Evolutionary conservation across 306 rosid genomes (phyloP).

Genomic region (Prunus kanzakura): DNA sequence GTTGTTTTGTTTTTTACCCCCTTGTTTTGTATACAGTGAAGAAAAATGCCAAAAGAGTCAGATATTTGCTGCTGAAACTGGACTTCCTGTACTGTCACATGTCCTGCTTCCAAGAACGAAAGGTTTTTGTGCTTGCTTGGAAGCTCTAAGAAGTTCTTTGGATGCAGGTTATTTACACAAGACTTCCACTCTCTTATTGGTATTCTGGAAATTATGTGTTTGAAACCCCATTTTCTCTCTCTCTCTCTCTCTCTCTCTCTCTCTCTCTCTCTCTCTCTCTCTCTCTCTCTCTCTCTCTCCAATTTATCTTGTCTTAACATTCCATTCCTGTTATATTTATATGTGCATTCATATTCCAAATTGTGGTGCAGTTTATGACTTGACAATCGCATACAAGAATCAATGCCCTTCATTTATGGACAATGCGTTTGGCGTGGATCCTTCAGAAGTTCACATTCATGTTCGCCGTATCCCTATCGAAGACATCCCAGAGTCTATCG

Average conservation of each 20-base stretch:
- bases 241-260: too few relatives aligned
- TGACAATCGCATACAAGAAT: slow-evolving; percentile 79
- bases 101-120: slow-evolving; percentile 87
- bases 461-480: slow-evolving; percentile 56
- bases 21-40: slow-evolving; percentile 46
- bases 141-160: slow-evolving; percentile 60
- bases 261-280: too few relatives aligned
- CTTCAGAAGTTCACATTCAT: slow-evolving; percentile 92
- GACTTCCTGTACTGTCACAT: slow-evolving; percentile 68
- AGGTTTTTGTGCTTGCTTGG: slow-evolving; percentile 87
- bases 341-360: neutral
- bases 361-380: slow-evolving; percentile 73
- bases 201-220: too few relatives aligned
- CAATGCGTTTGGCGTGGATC: slow-evolving; percentile 86
- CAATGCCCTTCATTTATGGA: slow-evolving; percentile 77
- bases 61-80: slow-evolving; percentile 66
- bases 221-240: too few relatives aligned
- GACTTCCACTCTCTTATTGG: neutral
- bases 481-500: slow-evolving; percentile 60
- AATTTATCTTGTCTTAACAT: neutral
- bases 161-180: slow-evolving; percentile 69
- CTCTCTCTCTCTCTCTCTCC: too few relatives aligned
- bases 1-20: slow-evolving; percentile 3
- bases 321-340: slow-evolving; percentile 3
- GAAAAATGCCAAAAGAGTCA: slow-evolving; percentile 63